Conservation (phyloP, 805 yeast species). For the Saccharomyces jurei region DNA sequence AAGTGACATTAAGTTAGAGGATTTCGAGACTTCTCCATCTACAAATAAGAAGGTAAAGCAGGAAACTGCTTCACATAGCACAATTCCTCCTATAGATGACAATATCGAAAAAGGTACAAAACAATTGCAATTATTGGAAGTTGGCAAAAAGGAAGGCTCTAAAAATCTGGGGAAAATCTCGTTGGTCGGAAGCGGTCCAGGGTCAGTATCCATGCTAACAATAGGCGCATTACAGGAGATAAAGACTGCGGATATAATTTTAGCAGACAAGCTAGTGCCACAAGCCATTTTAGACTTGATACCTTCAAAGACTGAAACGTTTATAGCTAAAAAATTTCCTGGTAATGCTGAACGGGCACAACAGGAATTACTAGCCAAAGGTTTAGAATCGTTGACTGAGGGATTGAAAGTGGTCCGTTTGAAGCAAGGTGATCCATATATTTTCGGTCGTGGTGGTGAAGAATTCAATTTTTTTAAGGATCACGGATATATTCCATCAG, state of each 20-base stretch:
- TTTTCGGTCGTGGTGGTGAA: slow-evolving; percentile 95
- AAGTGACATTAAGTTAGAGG: slow-evolving; percentile 47
- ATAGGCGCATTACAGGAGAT: slow-evolving; percentile 79
- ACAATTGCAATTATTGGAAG: background rate
- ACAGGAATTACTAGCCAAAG: slow-evolving; percentile 67
- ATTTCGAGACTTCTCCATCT: slow-evolving; percentile 9
- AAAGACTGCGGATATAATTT: slow-evolving; percentile 68
- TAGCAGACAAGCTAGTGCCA: slow-evolving; percentile 91
- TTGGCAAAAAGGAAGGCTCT: background rate
- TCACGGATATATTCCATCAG: slow-evolving; percentile 64
- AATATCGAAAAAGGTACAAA: background rate
- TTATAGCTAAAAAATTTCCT: slow-evolving; percentile 89
- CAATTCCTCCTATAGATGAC: background rate
- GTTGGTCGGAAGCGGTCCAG: slow-evolving; percentile 94
- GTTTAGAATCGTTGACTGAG: slow-evolving; percentile 50
- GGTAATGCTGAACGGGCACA: slow-evolving; percentile 96
- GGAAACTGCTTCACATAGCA: background rate
- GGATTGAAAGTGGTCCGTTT: slow-evolving; percentile 80
- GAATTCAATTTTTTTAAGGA: slow-evolving; percentile 62
- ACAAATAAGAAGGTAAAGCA: background rate
- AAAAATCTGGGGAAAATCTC: slow-evolving; percentile 49
- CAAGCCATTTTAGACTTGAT: slow-evolving; percentile 74
- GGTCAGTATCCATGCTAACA: slow-evolving; percentile 72
- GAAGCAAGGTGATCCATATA: slow-evolving; percentile 95
- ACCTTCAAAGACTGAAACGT: slow-evolving; percentile 66